Base-by-base conservation (phyloP, 2,329 filamentous ascomycete genomes). In the Emericellopsis cladophorae region DNA sequence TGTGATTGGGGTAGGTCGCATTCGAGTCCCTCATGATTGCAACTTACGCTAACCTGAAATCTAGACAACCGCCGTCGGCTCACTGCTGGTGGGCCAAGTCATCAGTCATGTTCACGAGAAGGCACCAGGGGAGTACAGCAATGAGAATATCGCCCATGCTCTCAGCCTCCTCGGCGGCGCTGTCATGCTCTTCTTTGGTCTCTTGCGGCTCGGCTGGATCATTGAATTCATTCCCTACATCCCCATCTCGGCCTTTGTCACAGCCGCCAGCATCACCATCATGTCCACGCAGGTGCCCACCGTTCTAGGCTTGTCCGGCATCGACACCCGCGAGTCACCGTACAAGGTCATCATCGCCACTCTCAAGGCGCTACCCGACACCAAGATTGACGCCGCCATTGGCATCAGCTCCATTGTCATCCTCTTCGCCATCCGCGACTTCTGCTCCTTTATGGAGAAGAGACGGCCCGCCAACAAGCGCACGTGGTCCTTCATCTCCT, bases 401-500 rank as follows among this genome's bases (percentile, higher is more conserved):
- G 84, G 84, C 8, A 57, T 89, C 5, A 77, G 75, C 2, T 78
- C 81, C 1, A 64, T 87, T 34, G 61, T 72, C 7, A 64, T 84
- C 53, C 68, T 89, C 2, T 85, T 84, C 51, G 53, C 72, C 18
- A 76, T 84, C 49, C 71, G 81, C 4, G 70, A 58, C 37, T 62
- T 62, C 36, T 86, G 81, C 61, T 70, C 66, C 39, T 68, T 59
- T 41, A 69, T 78, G 55, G 80, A 78, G 15, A 70, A 66, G 52
- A 74, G 70, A 44, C 67, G 78, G 41, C 83, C 84, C 0, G 54
- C 64, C 6, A 67, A 65, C 37, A 71, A 72, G 44, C 81, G 81
- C 56, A 52, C 74, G 5, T 87, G 79, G 70, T 84, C 85, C 52
- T 86, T 85, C 57, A 55, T 77, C 31, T 80, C 76, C n/a, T 88